Base-by-base conservation (phyloP, 805 yeast species). In the Osmozyma mogii region DNA sequence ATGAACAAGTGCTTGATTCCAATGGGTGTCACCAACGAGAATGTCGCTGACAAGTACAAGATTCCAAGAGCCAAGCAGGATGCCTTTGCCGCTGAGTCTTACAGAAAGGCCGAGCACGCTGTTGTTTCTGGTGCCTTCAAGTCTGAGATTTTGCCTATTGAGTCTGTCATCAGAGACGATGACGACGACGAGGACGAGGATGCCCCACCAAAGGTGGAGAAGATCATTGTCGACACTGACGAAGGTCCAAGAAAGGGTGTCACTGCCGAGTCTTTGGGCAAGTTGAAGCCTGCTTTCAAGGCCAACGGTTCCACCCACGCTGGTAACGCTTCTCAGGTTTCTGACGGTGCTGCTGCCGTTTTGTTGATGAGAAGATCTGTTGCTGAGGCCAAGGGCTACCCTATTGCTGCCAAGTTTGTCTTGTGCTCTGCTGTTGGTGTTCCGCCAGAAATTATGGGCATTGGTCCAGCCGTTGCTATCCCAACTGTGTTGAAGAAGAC, bases 401-500 rank as follows among this genome's bases (percentile, higher is more conserved):
- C 82, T 32, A 75, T 85, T 37, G 47, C 80, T 35, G 98, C 79
- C 38, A 84, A 83, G 64, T 89, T 74, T 45, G 75, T 87, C 38
- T 80, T 78, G 44, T 78, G 84, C 49, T 72, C 80, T 43, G 65
- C 78, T 23, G 89, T 82, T 33, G 98, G 98, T 46, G 96, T 88
- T 26, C 95, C 96, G 32, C 96, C 96, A 14, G 94, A 85, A 60
- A 75, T 88, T 37, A 89, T 89, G 98, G 98, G 97, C 35, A 77
- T 89, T 47, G 98, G 97, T 25, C 98, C 98, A 35, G 96, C 95
- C 16, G 75, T 72, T 47, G 98, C 97, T 36, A 88, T 89, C 47
- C 97, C 98, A 38, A 72, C 71, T 32, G 78, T 84, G 12, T 70
- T 89, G 43, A 65, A 70, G 54, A 74, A 73, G 49, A 45, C 65